Base-by-base conservation (phyloP, 2,329 filamentous ascomycete species). In the Fusarium brevicatenulatum region DNA sequence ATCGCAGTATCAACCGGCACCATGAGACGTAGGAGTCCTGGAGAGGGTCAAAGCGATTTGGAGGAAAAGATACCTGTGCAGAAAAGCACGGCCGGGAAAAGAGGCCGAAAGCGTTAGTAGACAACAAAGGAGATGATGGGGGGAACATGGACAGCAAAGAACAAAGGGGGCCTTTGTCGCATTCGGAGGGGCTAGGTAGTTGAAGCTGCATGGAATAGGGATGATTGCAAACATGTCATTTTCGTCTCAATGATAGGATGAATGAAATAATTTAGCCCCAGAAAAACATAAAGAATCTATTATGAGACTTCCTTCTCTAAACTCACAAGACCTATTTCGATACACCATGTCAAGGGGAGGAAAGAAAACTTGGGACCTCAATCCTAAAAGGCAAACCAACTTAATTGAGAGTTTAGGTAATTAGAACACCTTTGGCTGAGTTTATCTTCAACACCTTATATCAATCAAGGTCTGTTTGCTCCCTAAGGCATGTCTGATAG, bases 11-110 rank as follows among this genome's bases (percentile, higher is more conserved):
- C 88, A 23, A 89, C 90, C 3, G 95, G 95, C 16, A 97, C 96
- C 52, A 95, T 97, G 87, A 89, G 95, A 73, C 89, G 95, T 66
- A 92, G 95, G 80, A 97, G 94, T 80, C 91, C 94, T 16, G 93
- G 93, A 3, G 91, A 92, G 63, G 89, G 89, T 54, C 87, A 91
- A 74, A 91, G 92, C 68, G 91, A 90, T 66, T 73, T 81, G 56
- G 81, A 83, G 72, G 90, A 84, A 60, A 78, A 79, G 55, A 73
- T 70, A 55, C 58, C 79, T 23, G 64, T 73, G 66, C 87, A 84
- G 81, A 89, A 85, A 78, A 71, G 61, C 53, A 71, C 69, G 30
- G 66, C 75, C 57, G 74, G 74, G 54, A 84, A 77, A 76, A 83
- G 84, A 71, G 81, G 81, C 21, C 85, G 81, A 74, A 87, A 75